Evolutionary conservation across 495 filamentous ascomycete genomes (phyloP).

Genomic region (Glonium stellatum): DNA sequence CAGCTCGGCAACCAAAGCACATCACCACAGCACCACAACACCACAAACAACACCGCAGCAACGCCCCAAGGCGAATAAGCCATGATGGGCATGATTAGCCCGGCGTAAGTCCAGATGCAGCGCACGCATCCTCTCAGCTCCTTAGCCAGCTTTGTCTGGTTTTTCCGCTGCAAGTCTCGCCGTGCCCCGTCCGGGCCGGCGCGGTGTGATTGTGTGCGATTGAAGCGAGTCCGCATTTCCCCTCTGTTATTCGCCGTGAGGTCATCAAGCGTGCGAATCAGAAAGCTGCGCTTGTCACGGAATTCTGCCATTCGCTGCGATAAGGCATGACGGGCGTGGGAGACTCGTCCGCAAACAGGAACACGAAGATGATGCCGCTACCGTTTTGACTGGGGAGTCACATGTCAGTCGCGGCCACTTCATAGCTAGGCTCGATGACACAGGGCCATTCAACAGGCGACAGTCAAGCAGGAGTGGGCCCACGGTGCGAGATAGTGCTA

Average conservation of each 20-base stretch:
- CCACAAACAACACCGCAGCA: conserved; percentile 2
- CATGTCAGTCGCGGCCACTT: not conserved
- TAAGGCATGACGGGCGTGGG: conserved; percentile 15
- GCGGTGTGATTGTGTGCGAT: conserved; percentile 7
- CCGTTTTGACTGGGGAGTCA: not conserved
- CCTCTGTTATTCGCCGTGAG: conserved; percentile 9
- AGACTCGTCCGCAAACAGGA: conserved; percentile 17
- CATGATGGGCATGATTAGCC: conserved; percentile 10
- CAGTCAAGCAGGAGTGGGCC: not conserved
- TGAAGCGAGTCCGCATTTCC: conserved; percentile 11
- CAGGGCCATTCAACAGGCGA: not conserved
- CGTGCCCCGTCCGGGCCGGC: conserved; percentile 9
- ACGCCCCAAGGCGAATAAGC: conserved; percentile 8
- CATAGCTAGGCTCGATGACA: not conserved
- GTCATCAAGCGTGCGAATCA: conserved; percentile 7
- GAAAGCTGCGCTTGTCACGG: conserved; percentile 6
- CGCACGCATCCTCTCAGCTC: conserved; percentile 9
- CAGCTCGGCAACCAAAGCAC: no score
- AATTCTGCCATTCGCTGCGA: conserved; percentile 15
- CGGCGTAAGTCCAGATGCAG: conserved; percentile 20
- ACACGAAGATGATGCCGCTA: not conserved
- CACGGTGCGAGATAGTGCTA: not conserved
- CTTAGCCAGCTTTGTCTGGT: no score
- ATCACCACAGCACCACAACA: not conserved
- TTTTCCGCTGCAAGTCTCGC: conserved; percentile 6